Base-by-base conservation (phyloP, 345 rosid species). In the Eutrema japonicum region DNA sequence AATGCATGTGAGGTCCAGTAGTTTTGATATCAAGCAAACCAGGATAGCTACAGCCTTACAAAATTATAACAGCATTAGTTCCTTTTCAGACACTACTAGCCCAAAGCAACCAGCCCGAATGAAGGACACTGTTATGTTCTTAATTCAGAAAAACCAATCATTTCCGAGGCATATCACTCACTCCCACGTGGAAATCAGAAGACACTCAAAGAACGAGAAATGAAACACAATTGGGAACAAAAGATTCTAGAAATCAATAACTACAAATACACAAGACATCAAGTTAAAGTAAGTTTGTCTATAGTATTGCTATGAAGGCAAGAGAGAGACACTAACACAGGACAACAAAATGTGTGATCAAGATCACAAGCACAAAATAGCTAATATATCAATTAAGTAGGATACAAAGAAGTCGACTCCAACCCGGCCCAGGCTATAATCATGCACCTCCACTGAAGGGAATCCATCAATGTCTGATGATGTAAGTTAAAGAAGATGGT, bases 341-440 rank as follows among this genome's bases (percentile, higher is more conserved):
- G 36, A 8, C 10, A 38, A 16, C 48, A 74, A 8, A 10, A 14
- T 46, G 50, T 13, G 56, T 33, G 22, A 41, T 52, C 6, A 53
- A 62, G 43, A 72, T 52, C 52, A 62, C 45, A 3, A 51, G 30
- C 63, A 59, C 43, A 13, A 48, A 37, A 32, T 74, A 66, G 55
- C 78, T 40, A 29, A 64, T 70, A 62, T 41, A 70, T 62, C 56
- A 62, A 64, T 50, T 66, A 81, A 61, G 77, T 71, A 86, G 91
- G 91, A 85, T 84, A 88, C 87, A 80, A 66, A 61, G 73, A 61
- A 72, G 83, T 74, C 79, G 58, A 74, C 83, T 79, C 84, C 84
- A 80, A 74, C 75, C 77, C 50, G 62, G 79, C 70, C 79, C 74
- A 75, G 64, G 77, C 77, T 84, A 80, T 76, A 72, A 74, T 75